Percentiles rank a stretch among this genome's conserved stretches.
Evolutionary conservation across 2,329 filamentous ascomycete species (phyloP).

Genomic region (Alternaria gaisen): DNA sequence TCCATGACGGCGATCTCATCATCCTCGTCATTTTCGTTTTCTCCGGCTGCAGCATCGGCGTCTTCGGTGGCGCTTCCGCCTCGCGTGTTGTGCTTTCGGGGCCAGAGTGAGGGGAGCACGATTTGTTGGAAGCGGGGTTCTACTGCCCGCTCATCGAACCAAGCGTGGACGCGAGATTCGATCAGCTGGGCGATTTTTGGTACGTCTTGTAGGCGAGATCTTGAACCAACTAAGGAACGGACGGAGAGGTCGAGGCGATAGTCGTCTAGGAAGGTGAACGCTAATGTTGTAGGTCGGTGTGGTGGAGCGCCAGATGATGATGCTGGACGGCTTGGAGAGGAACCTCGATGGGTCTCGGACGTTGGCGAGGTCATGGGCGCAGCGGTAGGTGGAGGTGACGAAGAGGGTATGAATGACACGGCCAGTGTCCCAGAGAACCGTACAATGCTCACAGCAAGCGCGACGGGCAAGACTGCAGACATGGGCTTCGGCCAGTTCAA

Average conservation of each 20-base stretch:
- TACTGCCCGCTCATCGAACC: constrained; percentile 88
- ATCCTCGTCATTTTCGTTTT: constrained; percentile 34
- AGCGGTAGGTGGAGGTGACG: constrained; percentile 35
- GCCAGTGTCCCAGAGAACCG: constrained; percentile 94
- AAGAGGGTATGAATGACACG: constrained; percentile 86
- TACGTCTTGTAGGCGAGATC: constrained; percentile 83
- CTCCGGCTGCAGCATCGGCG: constrained; percentile 47
- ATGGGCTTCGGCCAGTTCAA: constrained; percentile 93
- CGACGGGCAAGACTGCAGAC: constrained; percentile 89
- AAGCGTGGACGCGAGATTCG: constrained; percentile 79
- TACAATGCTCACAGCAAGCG: constrained; percentile 88
- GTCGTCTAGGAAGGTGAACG: constrained; percentile 92
- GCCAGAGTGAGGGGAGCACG: constrained; percentile 82
- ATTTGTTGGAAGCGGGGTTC: constrained; percentile 90
- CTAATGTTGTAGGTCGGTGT: constrained; percentile 78
- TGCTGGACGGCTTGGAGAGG: constrained; percentile 56
- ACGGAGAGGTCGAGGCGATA: constrained; percentile 86
- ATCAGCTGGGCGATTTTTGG: constrained; percentile 88
- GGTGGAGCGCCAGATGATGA: constrained; percentile 32
- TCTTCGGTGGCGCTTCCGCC: constrained; percentile 71
- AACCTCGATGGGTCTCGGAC: constrained; percentile 46
- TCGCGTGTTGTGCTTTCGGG: constrained; percentile 81
- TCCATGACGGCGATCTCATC: constrained; percentile 26
- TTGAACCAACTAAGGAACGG: constrained; percentile 78
- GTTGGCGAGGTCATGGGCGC: constrained; percentile 51